phyloP scores from a whole-genome alignment of 2,329 filamentous ascomycete species.

The Trichoderma semiorbis region DNA sequence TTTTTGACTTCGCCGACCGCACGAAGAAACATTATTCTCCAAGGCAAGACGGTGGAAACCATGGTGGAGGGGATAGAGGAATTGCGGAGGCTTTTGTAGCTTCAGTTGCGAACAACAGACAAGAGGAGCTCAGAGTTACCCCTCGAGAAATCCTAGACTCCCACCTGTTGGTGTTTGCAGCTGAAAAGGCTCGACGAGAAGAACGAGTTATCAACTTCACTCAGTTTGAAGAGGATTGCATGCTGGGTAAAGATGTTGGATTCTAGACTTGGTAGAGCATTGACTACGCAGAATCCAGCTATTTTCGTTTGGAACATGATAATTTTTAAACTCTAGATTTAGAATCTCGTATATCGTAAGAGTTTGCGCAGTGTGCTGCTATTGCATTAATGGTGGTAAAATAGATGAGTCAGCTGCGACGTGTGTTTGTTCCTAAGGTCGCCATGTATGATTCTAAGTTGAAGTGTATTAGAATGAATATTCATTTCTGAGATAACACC shows the following conservation, averaged over 20 bases:
- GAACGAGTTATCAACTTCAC: not conserved
- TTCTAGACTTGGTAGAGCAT: not conserved
- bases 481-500: too few relatives aligned
- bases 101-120: not conserved
- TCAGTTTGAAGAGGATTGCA: not conserved
- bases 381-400: not conserved
- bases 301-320: not conserved
- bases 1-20: not conserved
- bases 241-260: not conserved
- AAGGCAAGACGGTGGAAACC: not conserved
- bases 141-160: not conserved
- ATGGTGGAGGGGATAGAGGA: not conserved
- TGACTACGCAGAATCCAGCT: not conserved
- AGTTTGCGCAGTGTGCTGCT: not conserved
- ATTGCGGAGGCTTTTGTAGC: not conserved
- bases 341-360: not conserved
- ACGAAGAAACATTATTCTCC: not conserved
- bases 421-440: not conserved
- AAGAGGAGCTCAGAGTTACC: not conserved
- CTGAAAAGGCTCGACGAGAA: not conserved
- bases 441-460: not conserved
- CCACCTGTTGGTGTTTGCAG: not conserved
- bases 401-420: not conserved
- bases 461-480: too few relatives aligned
- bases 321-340: not conserved